Conservation (phyloP, 1,139 yeast species). For the Kazachstania sp. region DNA sequence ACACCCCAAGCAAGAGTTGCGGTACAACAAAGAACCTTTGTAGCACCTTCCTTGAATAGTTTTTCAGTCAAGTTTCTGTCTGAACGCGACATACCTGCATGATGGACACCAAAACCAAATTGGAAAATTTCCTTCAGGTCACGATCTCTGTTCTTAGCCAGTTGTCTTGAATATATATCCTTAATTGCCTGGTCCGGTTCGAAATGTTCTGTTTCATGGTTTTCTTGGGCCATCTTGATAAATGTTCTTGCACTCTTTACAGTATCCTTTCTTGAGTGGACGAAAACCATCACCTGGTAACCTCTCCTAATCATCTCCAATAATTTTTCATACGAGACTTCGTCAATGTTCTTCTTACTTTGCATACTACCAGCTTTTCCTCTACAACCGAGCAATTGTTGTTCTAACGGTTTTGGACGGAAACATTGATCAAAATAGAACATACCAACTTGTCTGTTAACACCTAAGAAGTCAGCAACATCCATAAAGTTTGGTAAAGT, state of each 20-base stretch:
- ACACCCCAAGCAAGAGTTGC: constrained; percentile 99
- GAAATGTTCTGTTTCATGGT: constrained; percentile 48
- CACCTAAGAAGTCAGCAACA: constrained; percentile 93
- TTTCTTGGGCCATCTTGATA: constrained; percentile 59
- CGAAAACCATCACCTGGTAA: constrained; percentile 93
- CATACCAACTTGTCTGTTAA: constrained; percentile 81
- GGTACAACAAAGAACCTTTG: constrained; percentile 88
- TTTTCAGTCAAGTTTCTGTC: constrained; percentile 87
- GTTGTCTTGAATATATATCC: constrained; percentile 51
- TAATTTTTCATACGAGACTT: constrained; percentile 68
- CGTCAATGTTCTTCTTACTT: constrained; percentile 70
- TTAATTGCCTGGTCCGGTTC: constrained; percentile 42
- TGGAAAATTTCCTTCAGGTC: constrained; percentile 77
- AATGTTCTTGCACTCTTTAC: constrained; percentile 70
- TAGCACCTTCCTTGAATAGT: constrained; percentile 77
- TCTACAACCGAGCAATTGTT: constrained; percentile 76
- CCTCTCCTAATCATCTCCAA: constrained; percentile 59
- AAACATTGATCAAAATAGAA: constrained; percentile 90
- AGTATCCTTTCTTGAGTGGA: constrained; percentile 91
- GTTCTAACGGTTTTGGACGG: constrained; percentile 90
- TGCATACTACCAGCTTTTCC: constrained; percentile 74
- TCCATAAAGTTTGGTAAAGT: constrained; percentile 90
- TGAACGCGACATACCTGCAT: constrained; percentile 91
- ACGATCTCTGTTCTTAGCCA: constrained; percentile 64
- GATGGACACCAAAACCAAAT: constrained; percentile 87